Evolutionary conservation across 163 green algal species (phyloP).

Genomic region (Scenedesmus sp.): DNA sequence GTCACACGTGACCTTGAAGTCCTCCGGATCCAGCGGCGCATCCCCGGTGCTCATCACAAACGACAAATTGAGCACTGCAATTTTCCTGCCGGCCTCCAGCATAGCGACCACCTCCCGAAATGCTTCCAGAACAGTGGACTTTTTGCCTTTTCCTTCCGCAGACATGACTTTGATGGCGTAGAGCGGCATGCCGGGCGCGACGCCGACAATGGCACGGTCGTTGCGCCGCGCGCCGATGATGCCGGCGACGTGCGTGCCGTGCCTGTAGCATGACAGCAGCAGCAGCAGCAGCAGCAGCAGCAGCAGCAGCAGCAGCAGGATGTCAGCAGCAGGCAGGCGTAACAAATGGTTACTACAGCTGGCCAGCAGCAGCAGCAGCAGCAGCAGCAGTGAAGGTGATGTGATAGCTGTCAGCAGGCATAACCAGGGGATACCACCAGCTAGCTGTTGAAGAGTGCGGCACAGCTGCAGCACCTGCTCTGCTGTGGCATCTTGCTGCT

Average conservation of each 20-base stretch:
- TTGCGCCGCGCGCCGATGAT: neutral
- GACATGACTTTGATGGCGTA: neutral
- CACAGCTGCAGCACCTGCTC: too few species aligned
- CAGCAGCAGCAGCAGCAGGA: neutral
- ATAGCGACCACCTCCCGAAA: neutral
- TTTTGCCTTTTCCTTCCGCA: neutral
- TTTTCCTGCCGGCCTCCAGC: neutral
- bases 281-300: neutral
- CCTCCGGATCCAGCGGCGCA: neutral
- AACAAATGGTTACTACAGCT: too few species aligned
- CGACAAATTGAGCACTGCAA: neutral
- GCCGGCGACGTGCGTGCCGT: neutral
- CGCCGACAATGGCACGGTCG: neutral
- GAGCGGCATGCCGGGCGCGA: neutral
- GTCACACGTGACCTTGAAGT: neutral
- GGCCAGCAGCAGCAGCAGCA: too few species aligned
- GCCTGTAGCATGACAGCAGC: neutral
- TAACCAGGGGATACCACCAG: too few species aligned
- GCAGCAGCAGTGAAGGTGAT: too few species aligned
- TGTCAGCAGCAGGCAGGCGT: too few species aligned
- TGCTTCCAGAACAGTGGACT: neutral
- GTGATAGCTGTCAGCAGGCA: too few species aligned
- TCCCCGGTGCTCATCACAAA: neutral
- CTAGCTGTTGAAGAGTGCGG: too few species aligned
- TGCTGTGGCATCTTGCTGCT: too few species aligned